Evolutionary conservation across 75 land plant species (phyloP).

Genomic region (Pseudotsuga menziesii): DNA sequence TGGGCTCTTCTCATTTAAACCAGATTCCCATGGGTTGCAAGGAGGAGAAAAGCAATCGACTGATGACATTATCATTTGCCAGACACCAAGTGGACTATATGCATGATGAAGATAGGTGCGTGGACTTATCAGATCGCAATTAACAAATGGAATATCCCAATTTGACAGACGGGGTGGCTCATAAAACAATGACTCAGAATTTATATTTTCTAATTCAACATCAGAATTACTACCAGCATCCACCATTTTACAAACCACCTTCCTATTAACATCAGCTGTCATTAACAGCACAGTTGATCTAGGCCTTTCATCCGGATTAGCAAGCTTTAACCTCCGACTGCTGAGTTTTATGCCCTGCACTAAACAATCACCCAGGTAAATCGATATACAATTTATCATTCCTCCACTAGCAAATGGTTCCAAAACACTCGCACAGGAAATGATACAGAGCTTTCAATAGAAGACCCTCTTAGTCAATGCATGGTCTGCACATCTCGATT

Average conservation of each 20-base stretch:
- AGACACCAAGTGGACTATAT: slow-evolving; percentile 91
- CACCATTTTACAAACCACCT: not conserved
- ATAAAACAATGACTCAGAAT: slow-evolving; percentile 53
- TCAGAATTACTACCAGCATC: not conserved
- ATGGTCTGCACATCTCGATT: too few relatives aligned
- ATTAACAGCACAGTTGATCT: not conserved
- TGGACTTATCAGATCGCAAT: slow-evolving; percentile 74
- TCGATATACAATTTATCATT: too few relatives aligned
- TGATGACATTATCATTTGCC: slow-evolving; percentile 80
- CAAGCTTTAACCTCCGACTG: not conserved
- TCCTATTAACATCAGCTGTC: not conserved
- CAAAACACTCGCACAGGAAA: too few relatives aligned
- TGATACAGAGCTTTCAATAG: too few relatives aligned
- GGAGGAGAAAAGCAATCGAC: slow-evolving; percentile 44
- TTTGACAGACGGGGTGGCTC: slow-evolving; percentile 85
- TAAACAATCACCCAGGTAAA: too few relatives aligned
- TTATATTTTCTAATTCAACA: slow-evolving; percentile 19
- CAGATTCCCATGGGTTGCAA: slow-evolving; percentile 49
- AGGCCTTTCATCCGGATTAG: not conserved
- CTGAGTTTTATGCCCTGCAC: too few relatives aligned
- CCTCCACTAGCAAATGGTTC: too few relatives aligned
- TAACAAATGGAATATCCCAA: slow-evolving; percentile 78
- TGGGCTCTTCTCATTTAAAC: slow-evolving; percentile 59
- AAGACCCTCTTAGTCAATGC: too few relatives aligned
- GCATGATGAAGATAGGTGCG: slow-evolving; percentile 60